Percentiles rank a stretch among this genome's conserved stretches.
phyloP scores from a whole-genome alignment of 495 filamentous ascomycete species.

The Penicillium egyptiacum region DNA sequence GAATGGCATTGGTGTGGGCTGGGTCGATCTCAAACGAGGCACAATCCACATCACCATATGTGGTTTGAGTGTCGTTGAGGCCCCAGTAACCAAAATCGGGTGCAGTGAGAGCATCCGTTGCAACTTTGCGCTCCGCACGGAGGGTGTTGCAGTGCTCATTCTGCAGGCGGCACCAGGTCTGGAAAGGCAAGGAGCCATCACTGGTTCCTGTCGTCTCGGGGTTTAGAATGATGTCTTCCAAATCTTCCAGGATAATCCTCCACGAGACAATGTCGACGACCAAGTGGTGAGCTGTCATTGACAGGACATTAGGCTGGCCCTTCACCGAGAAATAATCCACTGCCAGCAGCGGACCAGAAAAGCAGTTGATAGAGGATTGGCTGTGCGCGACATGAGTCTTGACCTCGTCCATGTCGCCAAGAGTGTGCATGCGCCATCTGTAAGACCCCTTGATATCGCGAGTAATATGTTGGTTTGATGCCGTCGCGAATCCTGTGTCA shows the following conservation, averaged over 20 bases:
- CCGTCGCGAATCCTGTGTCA: constrained; percentile 23
- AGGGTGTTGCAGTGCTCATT: constrained; percentile 38
- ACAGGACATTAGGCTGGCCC: constrained; percentile 49
- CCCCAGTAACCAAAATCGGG: constrained; percentile 53
- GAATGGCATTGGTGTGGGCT: constrained; percentile 41
- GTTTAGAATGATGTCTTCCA: constrained; percentile 61
- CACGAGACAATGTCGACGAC: constrained; percentile 72
- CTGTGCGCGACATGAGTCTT: constrained; percentile 38
- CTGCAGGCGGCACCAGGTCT: constrained; percentile 58
- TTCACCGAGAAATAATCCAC: constrained; percentile 49
- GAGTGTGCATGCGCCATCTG: constrained; percentile 29
- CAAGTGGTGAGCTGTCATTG: constrained; percentile 65
- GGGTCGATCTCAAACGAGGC: constrained; percentile 48
- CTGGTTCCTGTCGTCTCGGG: constrained; percentile 35
- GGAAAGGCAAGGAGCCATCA: constrained; percentile 55
- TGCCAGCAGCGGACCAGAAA: constrained; percentile 45
- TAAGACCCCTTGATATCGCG: constrained; percentile 41
- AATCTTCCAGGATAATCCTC: constrained; percentile 64
- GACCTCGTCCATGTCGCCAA: constrained; percentile 24
- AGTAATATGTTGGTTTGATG: constrained; percentile 41
- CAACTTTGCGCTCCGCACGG: constrained; percentile 29
- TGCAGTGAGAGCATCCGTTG: constrained; percentile 26
- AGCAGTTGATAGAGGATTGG: constrained; percentile 45
- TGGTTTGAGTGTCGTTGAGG: constrained; percentile 43
- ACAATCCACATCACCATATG: constrained; percentile 51